Percentiles rank a stretch among this genome's conserved stretches.
Evolutionary conservation across 73 alveolate species (phyloP).

Genomic region (Tetrahymena thermophila): DNA sequence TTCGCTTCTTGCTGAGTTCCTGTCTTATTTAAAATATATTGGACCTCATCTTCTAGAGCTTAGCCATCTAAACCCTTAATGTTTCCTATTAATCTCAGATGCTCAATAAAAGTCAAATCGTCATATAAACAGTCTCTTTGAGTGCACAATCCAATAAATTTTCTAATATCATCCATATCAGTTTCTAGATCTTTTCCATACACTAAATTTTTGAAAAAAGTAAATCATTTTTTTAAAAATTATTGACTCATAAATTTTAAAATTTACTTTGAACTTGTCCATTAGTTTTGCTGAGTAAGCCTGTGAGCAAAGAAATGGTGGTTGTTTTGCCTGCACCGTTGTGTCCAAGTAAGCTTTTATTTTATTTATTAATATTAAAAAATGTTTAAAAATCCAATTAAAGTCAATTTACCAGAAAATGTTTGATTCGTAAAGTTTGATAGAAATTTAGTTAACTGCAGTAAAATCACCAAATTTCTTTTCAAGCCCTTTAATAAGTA

Average conservation of each 20-base stretch:
- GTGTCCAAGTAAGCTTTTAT: slow-evolving; percentile 34
- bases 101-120: slow-evolving; percentile 63
- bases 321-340: slow-evolving; percentile 67
- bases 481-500: slow-evolving; percentile 1
- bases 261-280: slow-evolving; percentile 43
- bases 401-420: slow-evolving; percentile 9
- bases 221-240: not conserved
- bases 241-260: not conserved
- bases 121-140: slow-evolving; percentile 57
- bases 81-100: slow-evolving; percentile 51
- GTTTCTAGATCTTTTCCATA: slow-evolving; percentile 28
- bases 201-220: not conserved
- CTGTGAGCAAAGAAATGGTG: slow-evolving; percentile 41
- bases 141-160: slow-evolving; percentile 61
- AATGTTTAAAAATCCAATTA: not conserved
- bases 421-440: slow-evolving; percentile 20
- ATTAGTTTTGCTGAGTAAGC: slow-evolving; percentile 36
- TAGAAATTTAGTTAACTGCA: slow-evolving; percentile 25
- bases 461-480: slow-evolving; percentile 8
- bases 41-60: slow-evolving; percentile 11
- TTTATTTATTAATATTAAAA: not conserved
- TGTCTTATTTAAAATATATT: slow-evolving; percentile 49
- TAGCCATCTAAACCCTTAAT: slow-evolving; percentile 47
- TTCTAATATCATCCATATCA: slow-evolving; percentile 39
- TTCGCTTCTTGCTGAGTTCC: slow-evolving; percentile 43